These are phyloP conservation scores for Aspergillus melleus DNA, from an alignment of 2,329 filamentous ascomycete genomes.

Conservation along the genomic window DNA sequence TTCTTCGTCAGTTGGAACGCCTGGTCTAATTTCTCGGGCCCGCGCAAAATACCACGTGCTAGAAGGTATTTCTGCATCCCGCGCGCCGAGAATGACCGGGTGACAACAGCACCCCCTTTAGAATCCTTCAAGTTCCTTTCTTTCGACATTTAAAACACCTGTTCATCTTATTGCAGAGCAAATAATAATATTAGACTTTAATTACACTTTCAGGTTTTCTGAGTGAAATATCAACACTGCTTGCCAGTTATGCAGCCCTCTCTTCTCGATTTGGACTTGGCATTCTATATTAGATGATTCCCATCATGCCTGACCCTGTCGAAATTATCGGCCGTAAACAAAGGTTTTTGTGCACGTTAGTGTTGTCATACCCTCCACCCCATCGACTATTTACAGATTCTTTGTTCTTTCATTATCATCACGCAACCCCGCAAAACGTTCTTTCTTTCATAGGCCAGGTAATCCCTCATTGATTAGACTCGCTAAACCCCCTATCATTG, in stretches of 20 bases:
- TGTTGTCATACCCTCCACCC: background rate
- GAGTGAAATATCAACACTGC: background rate
- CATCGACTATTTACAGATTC: background rate
- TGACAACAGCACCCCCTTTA: background rate
- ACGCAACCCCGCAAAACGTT: background rate
- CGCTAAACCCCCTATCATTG: too few relatives aligned
- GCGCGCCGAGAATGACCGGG: too few relatives aligned
- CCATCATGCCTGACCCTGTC: background rate
- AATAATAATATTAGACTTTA: background rate
- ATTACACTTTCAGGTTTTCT: background rate
- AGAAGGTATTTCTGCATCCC: background rate
- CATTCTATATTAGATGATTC: background rate
- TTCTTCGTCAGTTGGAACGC: constrained; percentile 26
- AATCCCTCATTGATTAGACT: background rate
- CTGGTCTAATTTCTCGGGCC: constrained; percentile 9
- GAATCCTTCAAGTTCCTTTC: background rate
- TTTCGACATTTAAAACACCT: background rate
- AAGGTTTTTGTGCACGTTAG: background rate
- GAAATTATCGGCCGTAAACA: background rate
- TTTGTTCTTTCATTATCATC: background rate
- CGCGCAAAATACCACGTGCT: background rate
- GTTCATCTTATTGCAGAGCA: background rate
- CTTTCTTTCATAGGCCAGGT: background rate
- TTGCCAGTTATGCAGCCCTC: background rate
- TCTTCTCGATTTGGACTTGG: too few relatives aligned